phyloP scores from a whole-genome alignment of 2,329 filamentous ascomycete genomes.

The Fusarium torreyae region DNA sequence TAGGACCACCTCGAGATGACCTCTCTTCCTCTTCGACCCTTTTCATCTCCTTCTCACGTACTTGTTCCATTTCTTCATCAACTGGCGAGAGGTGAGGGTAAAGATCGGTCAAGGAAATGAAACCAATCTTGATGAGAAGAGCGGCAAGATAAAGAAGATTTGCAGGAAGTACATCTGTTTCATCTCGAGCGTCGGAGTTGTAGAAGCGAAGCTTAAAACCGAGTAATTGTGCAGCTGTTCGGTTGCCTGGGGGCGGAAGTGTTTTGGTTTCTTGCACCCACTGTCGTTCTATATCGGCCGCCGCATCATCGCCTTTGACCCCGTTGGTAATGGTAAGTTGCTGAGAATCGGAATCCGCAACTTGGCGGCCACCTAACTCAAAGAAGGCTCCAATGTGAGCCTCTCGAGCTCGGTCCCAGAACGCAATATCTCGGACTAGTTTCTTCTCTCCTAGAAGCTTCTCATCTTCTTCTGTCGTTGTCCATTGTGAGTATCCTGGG shows the following conservation, averaged over 20 bases:
- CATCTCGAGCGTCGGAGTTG: constrained; percentile 81
- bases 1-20: constrained; percentile 76
- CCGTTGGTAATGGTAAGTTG: constrained; percentile 58
- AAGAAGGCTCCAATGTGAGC: constrained; percentile 89
- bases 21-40: constrained; percentile 85
- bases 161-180: constrained; percentile 84
- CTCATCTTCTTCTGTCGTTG: constrained; percentile 78
- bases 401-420: constrained; percentile 86
- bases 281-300: constrained; percentile 71
- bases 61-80: constrained; percentile 84
- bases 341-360: constrained; percentile 71
- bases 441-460: constrained; percentile 69
- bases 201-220: constrained; percentile 99
- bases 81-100: constrained; percentile 92
- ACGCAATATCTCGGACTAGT: constrained; percentile 77
- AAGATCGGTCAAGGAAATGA: constrained; percentile 91
- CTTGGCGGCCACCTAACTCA: constrained; percentile 82
- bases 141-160: constrained; percentile 95
- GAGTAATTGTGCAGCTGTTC: constrained; percentile 92
- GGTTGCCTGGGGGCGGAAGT: constrained; percentile 87
- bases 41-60: constrained; percentile 78
- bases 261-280: constrained; percentile 89
- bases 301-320: constrained; percentile 59
- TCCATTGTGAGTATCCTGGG: constrained; percentile 76
- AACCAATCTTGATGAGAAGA: constrained; percentile 95